Evolutionary conservation across 2,329 filamentous ascomycete genomes (phyloP), one percentile per base, ranked within the genome.

Genomic region (Colletotrichum scovillei): DNA sequence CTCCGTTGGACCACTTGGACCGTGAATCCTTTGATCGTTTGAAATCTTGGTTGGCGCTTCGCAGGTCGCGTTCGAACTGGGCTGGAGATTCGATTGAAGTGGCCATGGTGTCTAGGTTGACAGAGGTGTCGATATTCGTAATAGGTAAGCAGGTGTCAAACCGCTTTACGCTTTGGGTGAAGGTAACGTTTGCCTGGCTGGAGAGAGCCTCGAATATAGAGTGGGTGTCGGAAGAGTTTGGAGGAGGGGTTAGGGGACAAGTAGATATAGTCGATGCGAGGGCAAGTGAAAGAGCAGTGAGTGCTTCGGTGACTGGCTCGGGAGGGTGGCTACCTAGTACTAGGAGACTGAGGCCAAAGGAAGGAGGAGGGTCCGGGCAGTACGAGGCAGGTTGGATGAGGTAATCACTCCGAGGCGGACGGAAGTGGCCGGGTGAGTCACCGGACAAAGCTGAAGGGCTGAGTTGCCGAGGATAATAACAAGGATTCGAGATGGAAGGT

Each of bases 1-100:
- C 70, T 67, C 85, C 85, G 16, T 81, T 78, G 9, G 81, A 79
- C 86, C 86, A 87, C 77, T 87, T 87, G 69, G 78, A 76, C 24
- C 74, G 76, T 5, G 80, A 80, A 76, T 86, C 83, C 79, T 86
- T 86, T 78, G 75, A 76, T 67, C 85, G 83, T 80, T 86, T 86
- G 76, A 79, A 82, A 77, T 85, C 84, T 72, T 82, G 82, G 73
- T 81, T 78, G 64, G 79, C 80, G 78, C 84, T 83, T 79, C 86
- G 85, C 49, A 87, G 76, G 76, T 87, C 86, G 70, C 85, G 84
- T 74, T 83, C 80, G 57, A 62, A 67, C 32, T 74, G 68, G 52
- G 30, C 42, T 14, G 66, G 68, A 19, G 72, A 67, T 32, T 79
- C 77, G 64, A 75, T 71, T 22, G 69, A 58, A 70, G 77, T 67